Conservation (phyloP, 1,284 basidiomycete species). For the Rhodofomes roseus region DNA sequence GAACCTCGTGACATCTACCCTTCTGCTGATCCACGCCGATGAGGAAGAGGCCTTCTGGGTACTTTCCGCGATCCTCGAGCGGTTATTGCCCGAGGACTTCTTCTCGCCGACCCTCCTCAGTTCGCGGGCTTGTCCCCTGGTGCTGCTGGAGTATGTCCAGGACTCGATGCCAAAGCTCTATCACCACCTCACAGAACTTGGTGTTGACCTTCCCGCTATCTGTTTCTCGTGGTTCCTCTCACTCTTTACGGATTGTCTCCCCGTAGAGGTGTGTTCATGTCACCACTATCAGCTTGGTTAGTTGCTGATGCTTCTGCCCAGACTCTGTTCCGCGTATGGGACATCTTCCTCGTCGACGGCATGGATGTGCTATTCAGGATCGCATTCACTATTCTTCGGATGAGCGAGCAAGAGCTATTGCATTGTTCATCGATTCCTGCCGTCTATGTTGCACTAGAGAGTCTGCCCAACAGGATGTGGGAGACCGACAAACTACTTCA, state of each 20-base stretch:
- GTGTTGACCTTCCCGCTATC: constrained; percentile 89
- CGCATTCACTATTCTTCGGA: constrained; percentile 82
- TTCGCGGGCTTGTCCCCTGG: constrained; percentile 90
- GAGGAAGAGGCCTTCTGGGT: constrained; percentile 99
- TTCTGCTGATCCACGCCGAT: constrained; percentile 88
- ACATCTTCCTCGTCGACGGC: constrained; percentile 94
- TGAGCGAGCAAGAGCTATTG: constrained; percentile 80
- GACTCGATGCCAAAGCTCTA: constrained; percentile 76
- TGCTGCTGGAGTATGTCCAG: constrained; percentile 84
- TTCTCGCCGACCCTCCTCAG: constrained; percentile 82
- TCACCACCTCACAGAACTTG: constrained; percentile 73
- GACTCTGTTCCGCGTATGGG: constrained; percentile 92
- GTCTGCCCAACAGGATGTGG: constrained; percentile 89
- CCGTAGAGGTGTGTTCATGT: constrained; percentile 73
- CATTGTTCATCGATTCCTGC: constrained; percentile 80
- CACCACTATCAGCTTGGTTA: background rate
- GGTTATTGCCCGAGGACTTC: constrained; percentile 79
- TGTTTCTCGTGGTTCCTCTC: constrained; percentile 99
- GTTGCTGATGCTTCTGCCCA: constrained; percentile 25
- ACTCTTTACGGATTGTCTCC: constrained; percentile 93
- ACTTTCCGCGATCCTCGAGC: constrained; percentile 85
- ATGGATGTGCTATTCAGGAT: constrained; percentile 90
- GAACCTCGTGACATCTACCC: constrained; percentile 93
- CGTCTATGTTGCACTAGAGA: constrained; percentile 83
- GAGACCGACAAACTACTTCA: constrained; percentile 86